These are phyloP conservation scores for Coemansia sp. DNA, from an alignment of 192 early-diverging fungal genomes.

Conservation along the genomic window DNA sequence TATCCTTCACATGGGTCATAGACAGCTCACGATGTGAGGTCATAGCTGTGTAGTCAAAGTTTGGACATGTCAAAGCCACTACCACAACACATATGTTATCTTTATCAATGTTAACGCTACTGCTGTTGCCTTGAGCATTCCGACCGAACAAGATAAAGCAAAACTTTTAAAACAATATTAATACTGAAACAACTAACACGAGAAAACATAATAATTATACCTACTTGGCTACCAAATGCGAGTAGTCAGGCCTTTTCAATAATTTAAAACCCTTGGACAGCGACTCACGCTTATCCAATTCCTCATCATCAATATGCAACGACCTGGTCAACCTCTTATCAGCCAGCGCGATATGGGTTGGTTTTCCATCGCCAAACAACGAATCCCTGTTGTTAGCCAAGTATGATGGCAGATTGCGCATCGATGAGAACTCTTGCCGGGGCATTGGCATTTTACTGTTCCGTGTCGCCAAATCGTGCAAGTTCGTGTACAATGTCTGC, in stretches of 20 bases:
- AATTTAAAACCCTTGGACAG: conserved; percentile 15
- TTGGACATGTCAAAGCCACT: too few relatives aligned
- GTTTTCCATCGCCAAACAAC: neutral
- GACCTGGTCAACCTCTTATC: conserved; percentile 24
- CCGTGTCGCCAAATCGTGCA: conserved; percentile 46
- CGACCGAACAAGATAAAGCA: neutral
- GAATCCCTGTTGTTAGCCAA: neutral
- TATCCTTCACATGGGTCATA: too few relatives aligned
- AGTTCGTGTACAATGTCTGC: conserved; percentile 18
- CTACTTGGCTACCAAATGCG: conserved; percentile 7
- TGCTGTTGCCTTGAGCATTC: too few relatives aligned
- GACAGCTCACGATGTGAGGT: too few relatives aligned
- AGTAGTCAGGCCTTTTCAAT: conserved; percentile 33
- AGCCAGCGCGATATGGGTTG: neutral
- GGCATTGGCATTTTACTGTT: conserved; percentile 34
- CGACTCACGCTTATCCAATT: conserved; percentile 19
- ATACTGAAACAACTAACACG: neutral
- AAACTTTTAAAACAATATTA: neutral
- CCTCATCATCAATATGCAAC: conserved; percentile 18
- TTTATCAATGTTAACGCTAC: too few relatives aligned
- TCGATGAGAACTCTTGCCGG: conserved; percentile 3
- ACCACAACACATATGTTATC: too few relatives aligned
- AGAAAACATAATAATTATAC: neutral
- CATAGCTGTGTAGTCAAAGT: too few relatives aligned
- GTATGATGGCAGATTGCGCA: conserved; percentile 23